phyloP scores from a whole-genome alignment of 164 flowering plant genomes.

The Pachysandra terminalis region DNA sequence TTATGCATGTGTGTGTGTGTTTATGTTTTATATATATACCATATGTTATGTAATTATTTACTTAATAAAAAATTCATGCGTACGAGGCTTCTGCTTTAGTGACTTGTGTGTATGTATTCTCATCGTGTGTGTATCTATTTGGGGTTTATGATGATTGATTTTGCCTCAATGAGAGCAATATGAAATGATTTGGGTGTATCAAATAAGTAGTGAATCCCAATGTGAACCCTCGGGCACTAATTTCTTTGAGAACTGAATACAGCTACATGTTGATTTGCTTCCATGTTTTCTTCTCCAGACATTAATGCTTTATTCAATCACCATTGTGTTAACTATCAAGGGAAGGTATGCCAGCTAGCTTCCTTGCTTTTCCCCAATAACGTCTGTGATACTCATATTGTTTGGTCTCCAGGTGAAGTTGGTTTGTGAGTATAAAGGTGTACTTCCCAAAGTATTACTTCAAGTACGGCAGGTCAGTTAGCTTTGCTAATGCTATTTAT shows the following conservation, averaged over 20 bases:
- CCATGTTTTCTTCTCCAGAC: slow-evolving; percentile 42
- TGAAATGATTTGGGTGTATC: too few species aligned
- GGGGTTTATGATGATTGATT: too few species aligned
- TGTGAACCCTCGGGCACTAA: too few species aligned
- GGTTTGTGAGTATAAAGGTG: slow-evolving; percentile 63
- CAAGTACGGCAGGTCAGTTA: slow-evolving; percentile 74
- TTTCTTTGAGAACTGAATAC: not conserved
- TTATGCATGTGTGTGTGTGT: too few species aligned
- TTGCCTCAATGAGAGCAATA: too few species aligned
- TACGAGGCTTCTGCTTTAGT: too few species aligned
- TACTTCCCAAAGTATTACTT: slow-evolving; percentile 73
- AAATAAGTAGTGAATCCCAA: too few species aligned
- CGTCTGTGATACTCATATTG: not conserved
- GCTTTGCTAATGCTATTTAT: not conserved
- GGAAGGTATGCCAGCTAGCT: slow-evolving; percentile 53
- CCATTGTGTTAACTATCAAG: slow-evolving; percentile 62
- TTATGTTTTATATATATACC: too few species aligned
- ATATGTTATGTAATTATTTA: too few species aligned
- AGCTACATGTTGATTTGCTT: not conserved
- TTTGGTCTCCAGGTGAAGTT: slow-evolving; percentile 53
- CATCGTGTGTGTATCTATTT: too few species aligned
- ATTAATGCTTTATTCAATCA: slow-evolving; percentile 70
- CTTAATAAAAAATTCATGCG: too few species aligned
- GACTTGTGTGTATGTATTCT: too few species aligned
- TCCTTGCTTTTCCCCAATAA: not conserved